A percentile compares a stretch with the other conserved stretches of the same genome.
Evolutionary conservation across 169 alveolate genomes (phyloP).

Genomic region (Eimeria maxima): DNA sequence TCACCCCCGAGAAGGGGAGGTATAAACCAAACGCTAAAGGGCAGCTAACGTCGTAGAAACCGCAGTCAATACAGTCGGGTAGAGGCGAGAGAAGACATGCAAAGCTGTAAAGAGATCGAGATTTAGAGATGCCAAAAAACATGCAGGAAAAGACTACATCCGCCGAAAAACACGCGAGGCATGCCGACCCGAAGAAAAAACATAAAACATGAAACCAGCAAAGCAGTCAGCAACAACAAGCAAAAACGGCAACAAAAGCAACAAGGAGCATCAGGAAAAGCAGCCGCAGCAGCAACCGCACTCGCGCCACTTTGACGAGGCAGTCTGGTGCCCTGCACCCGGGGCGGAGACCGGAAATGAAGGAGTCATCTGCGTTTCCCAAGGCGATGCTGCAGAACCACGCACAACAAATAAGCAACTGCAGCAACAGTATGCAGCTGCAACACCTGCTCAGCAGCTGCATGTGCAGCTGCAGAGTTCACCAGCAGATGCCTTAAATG

Average conservation of each 20-base stretch:
- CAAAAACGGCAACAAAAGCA: neutral
- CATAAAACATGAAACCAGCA: too few species aligned
- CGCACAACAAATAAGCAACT: neutral
- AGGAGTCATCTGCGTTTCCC: conserved; percentile 22
- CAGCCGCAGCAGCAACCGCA: neutral
- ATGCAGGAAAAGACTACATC: too few species aligned
- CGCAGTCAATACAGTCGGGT: too few species aligned
- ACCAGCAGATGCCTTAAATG: neutral
- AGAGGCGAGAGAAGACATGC: too few species aligned
- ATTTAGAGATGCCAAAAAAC: too few species aligned
- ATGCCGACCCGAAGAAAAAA: neutral
- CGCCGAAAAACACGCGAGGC: neutral
- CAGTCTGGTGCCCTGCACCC: conserved; percentile 77
- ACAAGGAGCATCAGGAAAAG: neutral
- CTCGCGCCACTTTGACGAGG: conserved; percentile 76
- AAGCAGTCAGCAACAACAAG: neutral
- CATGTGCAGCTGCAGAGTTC: neutral
- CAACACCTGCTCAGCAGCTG: too few species aligned
- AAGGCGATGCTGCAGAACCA: conserved; percentile 10
- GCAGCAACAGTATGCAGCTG: too few species aligned
- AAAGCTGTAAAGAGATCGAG: too few species aligned
- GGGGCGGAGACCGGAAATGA: conserved; percentile 7
- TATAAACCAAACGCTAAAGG: too few species aligned
- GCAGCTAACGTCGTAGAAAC: too few species aligned
- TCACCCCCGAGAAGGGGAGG: too few species aligned